phyloP scores from a whole-genome alignment of 495 filamentous ascomycete species.

The Neurospora sublineolata region DNA sequence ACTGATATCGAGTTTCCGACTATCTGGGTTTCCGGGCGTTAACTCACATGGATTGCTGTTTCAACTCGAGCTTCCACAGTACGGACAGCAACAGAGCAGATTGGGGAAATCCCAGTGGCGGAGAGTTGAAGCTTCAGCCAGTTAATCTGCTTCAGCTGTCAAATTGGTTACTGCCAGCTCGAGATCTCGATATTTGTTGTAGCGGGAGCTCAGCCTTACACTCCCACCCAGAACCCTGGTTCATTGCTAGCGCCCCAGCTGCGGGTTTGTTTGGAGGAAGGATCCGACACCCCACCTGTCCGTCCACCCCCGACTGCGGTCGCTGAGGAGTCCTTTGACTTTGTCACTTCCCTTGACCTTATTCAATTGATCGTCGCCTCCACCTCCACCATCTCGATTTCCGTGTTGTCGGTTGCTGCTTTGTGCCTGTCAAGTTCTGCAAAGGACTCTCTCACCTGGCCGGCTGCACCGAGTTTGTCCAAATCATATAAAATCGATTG shows the following conservation, averaged over 20 bases:
- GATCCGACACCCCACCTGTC: not conserved
- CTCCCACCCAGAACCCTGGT: not conserved
- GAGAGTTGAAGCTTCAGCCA: not conserved
- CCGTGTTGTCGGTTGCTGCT: not conserved
- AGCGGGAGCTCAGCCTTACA: not conserved
- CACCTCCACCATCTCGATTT: not conserved
- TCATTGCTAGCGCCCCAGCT: not conserved
- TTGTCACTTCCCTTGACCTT: not conserved
- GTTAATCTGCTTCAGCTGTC: not conserved
- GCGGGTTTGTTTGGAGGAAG: not conserved
- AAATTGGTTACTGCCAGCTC: not conserved
- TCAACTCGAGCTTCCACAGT: not conserved
- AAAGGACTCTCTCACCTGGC: not conserved
- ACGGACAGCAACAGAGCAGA: not conserved
- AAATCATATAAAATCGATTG: not conserved
- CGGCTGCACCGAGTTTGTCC: not conserved
- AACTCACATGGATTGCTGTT: not conserved
- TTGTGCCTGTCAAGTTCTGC: not conserved
- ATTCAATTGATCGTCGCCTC: not conserved
- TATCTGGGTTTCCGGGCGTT: not conserved
- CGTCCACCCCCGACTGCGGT: not conserved
- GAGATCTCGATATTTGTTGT: not conserved
- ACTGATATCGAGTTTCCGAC: not conserved
- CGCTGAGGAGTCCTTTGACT: not conserved
- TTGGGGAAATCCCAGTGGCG: not conserved